Evolutionary conservation across 75 land plant genomes (phyloP).

Genomic region (Chamaecyparis obtusa): DNA sequence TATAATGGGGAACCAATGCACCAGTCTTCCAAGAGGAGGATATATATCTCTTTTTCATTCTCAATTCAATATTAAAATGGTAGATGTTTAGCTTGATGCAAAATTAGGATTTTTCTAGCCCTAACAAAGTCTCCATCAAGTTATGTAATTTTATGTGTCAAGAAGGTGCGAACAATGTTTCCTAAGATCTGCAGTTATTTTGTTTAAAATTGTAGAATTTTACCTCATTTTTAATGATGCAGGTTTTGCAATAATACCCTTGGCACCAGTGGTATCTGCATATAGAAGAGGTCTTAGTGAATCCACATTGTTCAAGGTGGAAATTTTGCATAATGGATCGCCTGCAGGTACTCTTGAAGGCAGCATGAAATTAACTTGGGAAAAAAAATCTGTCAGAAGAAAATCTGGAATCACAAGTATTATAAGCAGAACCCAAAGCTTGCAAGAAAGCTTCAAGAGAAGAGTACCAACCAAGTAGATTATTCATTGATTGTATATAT

Average conservation of each 20-base stretch:
- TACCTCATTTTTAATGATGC: background rate
- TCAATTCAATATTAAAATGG: background rate
- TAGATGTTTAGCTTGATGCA: background rate
- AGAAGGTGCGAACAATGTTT: background rate
- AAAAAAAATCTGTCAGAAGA: slow-evolving; percentile 34
- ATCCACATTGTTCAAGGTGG: slow-evolving; percentile 29
- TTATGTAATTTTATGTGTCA: background rate
- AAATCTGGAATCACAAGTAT: background rate
- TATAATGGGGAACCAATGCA: background rate
- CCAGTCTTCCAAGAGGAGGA: background rate
- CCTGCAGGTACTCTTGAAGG: slow-evolving; percentile 56
- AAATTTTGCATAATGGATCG: slow-evolving; percentile 36
- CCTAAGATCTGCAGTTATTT: background rate
- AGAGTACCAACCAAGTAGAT: background rate
- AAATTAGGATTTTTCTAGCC: background rate
- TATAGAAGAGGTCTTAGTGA: slow-evolving; percentile 19
- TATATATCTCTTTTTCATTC: background rate
- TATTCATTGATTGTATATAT: background rate
- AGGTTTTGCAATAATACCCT: slow-evolving; percentile 38
- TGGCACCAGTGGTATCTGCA: slow-evolving; percentile 32
- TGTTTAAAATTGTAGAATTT: background rate
- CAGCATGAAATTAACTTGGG: slow-evolving; percentile 44
- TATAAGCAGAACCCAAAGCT: background rate
- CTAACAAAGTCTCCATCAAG: background rate
- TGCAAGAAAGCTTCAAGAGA: background rate